Evolutionary conservation across 2,329 filamentous ascomycete genomes (phyloP).

Genomic region (Apiospora aurea): DNA sequence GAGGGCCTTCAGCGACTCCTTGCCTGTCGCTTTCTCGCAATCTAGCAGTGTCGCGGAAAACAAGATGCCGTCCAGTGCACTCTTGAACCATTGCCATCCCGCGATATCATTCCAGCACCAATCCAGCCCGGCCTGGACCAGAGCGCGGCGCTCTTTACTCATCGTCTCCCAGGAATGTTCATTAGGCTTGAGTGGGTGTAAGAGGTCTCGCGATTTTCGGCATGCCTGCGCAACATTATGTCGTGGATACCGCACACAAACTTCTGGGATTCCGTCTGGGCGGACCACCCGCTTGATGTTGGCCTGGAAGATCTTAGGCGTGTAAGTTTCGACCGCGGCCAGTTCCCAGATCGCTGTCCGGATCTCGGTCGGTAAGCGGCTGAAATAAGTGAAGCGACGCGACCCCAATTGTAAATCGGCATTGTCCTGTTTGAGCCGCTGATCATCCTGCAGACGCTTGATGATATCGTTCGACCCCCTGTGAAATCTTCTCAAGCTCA

Average conservation of each 20-base stretch:
- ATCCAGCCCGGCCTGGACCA: not conserved
- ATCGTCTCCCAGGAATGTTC: not conserved
- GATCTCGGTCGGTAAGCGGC: constrained; percentile 1
- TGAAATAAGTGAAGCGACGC: constrained; percentile 4
- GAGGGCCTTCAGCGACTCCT: not conserved
- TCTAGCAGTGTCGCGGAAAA: not conserved
- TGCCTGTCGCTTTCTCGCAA: not conserved
- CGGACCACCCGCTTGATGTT: not conserved
- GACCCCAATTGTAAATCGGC: not conserved
- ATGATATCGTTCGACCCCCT: too few species aligned
- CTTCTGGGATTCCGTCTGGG: not conserved
- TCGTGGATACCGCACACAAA: not conserved
- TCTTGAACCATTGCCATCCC: not conserved
- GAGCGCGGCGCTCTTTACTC: not conserved
- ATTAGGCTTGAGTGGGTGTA: not conserved
- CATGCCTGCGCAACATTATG: constrained; percentile 1
- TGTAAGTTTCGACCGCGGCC: not conserved
- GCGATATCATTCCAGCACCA: not conserved
- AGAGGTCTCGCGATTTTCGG: not conserved
- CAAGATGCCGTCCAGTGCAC: not conserved
- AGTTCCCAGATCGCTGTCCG: not conserved
- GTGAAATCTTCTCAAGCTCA: not conserved
- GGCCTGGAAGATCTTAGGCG: constrained; percentile 3
- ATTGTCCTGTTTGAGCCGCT: not conserved
- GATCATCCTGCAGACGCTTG: not conserved